A percentile compares a stretch with the other conserved stretches of the same genome.
phyloP scores from a whole-genome alignment of 176 grass and related monocot species.

The Triticum aestivum region IWGSC_CS_RefSeq_v2.1 NC_057806.1:418060269-418060768 shows the following conservation, averaged over 20 bases:
- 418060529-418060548: no score
- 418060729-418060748: not conserved
- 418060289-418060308: slow-evolving; percentile 37
- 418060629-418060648: no score
- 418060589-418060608: no score
- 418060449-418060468: slow-evolving; percentile 21
- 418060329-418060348: slow-evolving; percentile 25
- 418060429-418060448: slow-evolving; percentile 98
- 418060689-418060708: slow-evolving; percentile 19
- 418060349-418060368: slow-evolving; percentile 23
- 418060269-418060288: slow-evolving; percentile 70
- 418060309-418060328: slow-evolving; percentile 31
- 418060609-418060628: no score
- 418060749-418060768: not conserved
- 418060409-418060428: slow-evolving; percentile 89
- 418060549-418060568: no score
- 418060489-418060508: not conserved
- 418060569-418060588: no score
- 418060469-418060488: not conserved
- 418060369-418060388: slow-evolving; percentile 80
- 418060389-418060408: slow-evolving; percentile 79
- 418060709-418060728: not conserved
- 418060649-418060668: not conserved
- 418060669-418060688: slow-evolving; percentile 3
- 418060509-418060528: no score